phyloP scores from a whole-genome alignment of 2,329 filamentous ascomycete genomes.

The Neofusicoccum parvum region DNA sequence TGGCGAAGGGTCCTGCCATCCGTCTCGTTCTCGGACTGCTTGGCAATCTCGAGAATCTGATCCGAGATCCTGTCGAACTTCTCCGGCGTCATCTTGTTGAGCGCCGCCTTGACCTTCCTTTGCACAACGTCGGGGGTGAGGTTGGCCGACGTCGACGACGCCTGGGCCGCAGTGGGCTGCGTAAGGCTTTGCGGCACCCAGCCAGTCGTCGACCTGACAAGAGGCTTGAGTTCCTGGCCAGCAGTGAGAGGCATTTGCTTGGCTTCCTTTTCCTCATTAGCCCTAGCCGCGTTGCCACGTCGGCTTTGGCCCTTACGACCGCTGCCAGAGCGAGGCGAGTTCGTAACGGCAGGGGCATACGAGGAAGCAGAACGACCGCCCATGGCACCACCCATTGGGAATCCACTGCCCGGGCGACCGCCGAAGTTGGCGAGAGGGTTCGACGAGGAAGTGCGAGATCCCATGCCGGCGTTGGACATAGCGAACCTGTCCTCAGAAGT shows the following conservation, averaged over 20 bases:
- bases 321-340: conserved; percentile 71
- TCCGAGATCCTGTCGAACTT: conserved; percentile 96
- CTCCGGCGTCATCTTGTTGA: conserved; percentile 99
- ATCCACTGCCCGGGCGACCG: conserved; percentile 59
- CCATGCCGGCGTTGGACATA: conserved; percentile 26
- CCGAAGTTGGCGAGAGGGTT: conserved; percentile 63
- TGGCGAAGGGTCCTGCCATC: conserved; percentile 94
- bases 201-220: conserved; percentile 70
- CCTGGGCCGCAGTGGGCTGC: conserved; percentile 48
- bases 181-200: conserved; percentile 85
- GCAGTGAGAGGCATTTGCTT: conserved; percentile 92
- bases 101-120: conserved; percentile 94
- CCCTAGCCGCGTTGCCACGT: conserved; percentile 53
- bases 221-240: conserved; percentile 77
- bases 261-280: conserved; percentile 68
- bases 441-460: conserved; percentile 30
- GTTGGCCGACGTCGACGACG: conserved; percentile 42
- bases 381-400: conserved; percentile 67
- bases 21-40: conserved; percentile 91
- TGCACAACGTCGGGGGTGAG: conserved; percentile 93
- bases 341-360: conserved; percentile 64
- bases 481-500: conserved; percentile 74
- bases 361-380: conserved; percentile 59
- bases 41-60: conserved; percentile 89
- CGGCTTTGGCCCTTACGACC: conserved; percentile 58